These are phyloP conservation scores for Dictyostelium purpureum DNA, from an alignment of 78 protist species.

Conservation along the genomic window DNA sequence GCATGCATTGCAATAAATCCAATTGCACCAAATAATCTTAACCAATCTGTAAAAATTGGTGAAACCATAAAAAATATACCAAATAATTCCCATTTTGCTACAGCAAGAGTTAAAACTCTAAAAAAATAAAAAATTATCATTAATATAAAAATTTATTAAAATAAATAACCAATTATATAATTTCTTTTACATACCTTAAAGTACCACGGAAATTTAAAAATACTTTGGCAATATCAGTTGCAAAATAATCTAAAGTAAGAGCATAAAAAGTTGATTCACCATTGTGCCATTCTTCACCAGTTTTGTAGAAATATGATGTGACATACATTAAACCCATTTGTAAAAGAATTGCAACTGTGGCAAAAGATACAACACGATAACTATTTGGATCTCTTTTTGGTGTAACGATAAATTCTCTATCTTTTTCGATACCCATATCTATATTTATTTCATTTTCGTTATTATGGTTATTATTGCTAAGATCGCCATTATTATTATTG, in stretches of 20 bases:
- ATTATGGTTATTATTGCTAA: too few relatives aligned
- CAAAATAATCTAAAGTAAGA: slow-evolving; percentile 2
- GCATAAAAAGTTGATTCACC: slow-evolving; percentile 56
- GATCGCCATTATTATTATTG: not conserved
- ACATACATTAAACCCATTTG: slow-evolving; percentile 37
- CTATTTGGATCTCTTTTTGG: not conserved
- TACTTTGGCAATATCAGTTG: slow-evolving; percentile 2
- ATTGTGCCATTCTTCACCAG: slow-evolving; percentile 55
- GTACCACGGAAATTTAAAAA: not conserved
- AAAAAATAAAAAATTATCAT: too few relatives aligned
- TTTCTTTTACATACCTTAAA: not conserved
- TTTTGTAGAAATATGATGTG: slow-evolving; percentile 20
- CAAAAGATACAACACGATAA: slow-evolving; percentile 6
- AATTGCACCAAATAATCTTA: slow-evolving; percentile 25
- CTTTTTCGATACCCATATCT: not conserved
- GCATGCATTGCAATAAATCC: slow-evolving; percentile 22
- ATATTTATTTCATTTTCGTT: not conserved
- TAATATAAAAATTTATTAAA: too few relatives aligned
- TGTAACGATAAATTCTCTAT: not conserved
- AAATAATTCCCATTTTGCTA: slow-evolving; percentile 26
- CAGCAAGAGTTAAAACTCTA: slow-evolving; percentile 8
- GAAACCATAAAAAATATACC: slow-evolving; percentile 12
- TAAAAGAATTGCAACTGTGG: not conserved
- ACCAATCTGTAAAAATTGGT: slow-evolving; percentile 29
- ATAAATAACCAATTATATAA: too few relatives aligned